Conservation (phyloP, 495 filamentous ascomycete genomes). For the Annulohypoxylon moriforme region DNA sequence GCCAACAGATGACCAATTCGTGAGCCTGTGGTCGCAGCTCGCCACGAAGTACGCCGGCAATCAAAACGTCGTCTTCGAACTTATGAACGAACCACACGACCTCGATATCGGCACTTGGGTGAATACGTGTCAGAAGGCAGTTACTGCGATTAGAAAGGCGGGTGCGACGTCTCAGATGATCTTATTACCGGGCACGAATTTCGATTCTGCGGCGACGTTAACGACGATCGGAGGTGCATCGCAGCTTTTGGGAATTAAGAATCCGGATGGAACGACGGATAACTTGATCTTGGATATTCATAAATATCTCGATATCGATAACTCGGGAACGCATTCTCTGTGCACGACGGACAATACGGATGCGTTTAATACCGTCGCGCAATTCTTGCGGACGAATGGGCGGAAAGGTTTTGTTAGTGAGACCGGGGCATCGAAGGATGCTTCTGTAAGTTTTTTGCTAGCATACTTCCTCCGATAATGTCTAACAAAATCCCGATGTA, state of each 20-base stretch:
- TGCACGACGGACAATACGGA: conserved; percentile 66
- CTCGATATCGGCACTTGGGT: conserved; percentile 63
- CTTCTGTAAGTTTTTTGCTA: conserved; percentile 41
- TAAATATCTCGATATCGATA: conserved; percentile 67
- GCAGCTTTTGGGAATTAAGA: conserved; percentile 63
- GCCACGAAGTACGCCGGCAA: conserved; percentile 64
- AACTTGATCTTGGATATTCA: conserved; percentile 67
- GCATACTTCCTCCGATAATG: not conserved
- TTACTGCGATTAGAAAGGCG: conserved; percentile 68
- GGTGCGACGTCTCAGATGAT: conserved; percentile 68
- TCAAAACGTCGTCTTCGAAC: conserved; percentile 66
- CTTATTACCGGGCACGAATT: conserved; percentile 60
- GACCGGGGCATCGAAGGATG: conserved; percentile 60
- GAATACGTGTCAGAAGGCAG: conserved; percentile 63
- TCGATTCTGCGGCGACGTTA: conserved; percentile 60
- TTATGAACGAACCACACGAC: conserved; percentile 73
- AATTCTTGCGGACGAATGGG: conserved; percentile 60
- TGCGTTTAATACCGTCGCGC: conserved; percentile 60
- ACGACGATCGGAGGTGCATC: conserved; percentile 56
- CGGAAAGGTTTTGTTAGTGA: conserved; percentile 65
- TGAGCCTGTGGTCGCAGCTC: conserved; percentile 66
- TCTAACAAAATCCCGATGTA: conserved; percentile 16
- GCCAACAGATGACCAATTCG: conserved; percentile 66
- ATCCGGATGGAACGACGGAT: conserved; percentile 63
- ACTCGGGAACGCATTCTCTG: conserved; percentile 62